Evolutionary conservation across 345 rosid species (phyloP), one percentile per base, ranked within the genome.

Genomic region (Raphanus raphanistrum): DNA sequence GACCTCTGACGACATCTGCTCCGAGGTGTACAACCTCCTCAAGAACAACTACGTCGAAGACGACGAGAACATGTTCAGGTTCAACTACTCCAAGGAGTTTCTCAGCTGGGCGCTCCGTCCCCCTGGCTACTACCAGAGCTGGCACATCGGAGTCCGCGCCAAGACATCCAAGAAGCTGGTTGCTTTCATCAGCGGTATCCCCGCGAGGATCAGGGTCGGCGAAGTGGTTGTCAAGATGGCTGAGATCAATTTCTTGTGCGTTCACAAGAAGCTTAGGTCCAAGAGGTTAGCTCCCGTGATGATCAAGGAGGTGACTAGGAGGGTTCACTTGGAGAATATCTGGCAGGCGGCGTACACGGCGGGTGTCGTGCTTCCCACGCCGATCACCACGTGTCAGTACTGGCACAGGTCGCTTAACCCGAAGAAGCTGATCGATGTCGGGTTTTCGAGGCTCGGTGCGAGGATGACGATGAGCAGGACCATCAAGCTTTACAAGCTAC

Each of bases 281-380:
- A 92, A 92, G 89, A 86, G 98, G 57, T 94, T 94, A 2, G 96
- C 98, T 4, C 98, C 98, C 4, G 98, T 94, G 32, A 88, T 94
- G 97, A 94, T 94, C 69, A 94, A 94, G 91, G 98, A 94, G 82
- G 94, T 94, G 11, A 92, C 97, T 1, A 84, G 98, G 72, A 88
- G 97, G 82, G 96, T 94, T 79, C 97, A 90, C 66, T 73, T 89
- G 89, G 97, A 94, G 90, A 89, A 92, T 70, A 86, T 88, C 1
- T 94, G 98, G 98, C 98, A 94, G 79, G 98, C 98, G 0, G 96
- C 97, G 13, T 92, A 94, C 72, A 94, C 98, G 0, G 98, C 98
- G 32, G 98, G 98, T 13, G 93, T 92, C 64, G 79, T 92, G 75
- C 91, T 94, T 84, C 98, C 98, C 0, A 94, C 97, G 27, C 98